Evolutionary conservation across 208 protist genomes (phyloP).

Genomic region (Leishmania tropica): DNA sequence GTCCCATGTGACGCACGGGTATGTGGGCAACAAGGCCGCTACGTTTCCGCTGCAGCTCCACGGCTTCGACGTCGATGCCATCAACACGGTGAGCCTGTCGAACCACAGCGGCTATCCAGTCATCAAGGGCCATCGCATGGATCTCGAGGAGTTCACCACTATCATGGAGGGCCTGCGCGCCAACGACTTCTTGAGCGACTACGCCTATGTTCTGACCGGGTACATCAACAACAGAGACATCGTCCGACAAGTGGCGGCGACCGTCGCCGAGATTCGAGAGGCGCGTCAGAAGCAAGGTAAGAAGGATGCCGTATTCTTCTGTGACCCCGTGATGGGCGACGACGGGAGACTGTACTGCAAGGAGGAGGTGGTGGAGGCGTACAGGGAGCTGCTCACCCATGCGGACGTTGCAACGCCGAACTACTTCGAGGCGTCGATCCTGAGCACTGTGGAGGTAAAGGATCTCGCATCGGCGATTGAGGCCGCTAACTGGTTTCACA

Average conservation of each 20-base stretch:
- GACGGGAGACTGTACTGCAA: conserved; percentile 94
- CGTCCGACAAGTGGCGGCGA: conserved; percentile 58
- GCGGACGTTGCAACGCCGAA: conserved; percentile 93
- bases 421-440: conserved; percentile 91
- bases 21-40: conserved; percentile 96
- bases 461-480: conserved; percentile 56
- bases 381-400: conserved; percentile 74
- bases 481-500: conserved; percentile 86
- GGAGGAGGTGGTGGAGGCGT: conserved; percentile 87
- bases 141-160: conserved; percentile 69
- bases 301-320: conserved; percentile 73
- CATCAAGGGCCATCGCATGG: conserved; percentile 89
- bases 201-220: conserved; percentile 93
- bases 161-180: conserved; percentile 87
- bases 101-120: conserved; percentile 95
- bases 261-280: conserved; percentile 66
- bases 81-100: conserved; percentile 95
- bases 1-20: conserved; percentile 95
- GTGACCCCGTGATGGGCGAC: conserved; percentile 97
- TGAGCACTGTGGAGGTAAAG: conserved; percentile 68
- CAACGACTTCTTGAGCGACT: conserved; percentile 83
- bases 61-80: conserved; percentile 94
- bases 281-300: conserved; percentile 41
- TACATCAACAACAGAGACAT: conserved; percentile 94
- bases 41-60: conserved; percentile 94